Evolutionary conservation across 139 green algal species (phyloP), one percentile per base, ranked within the genome.

Genomic region (Chlamydomonas asymmetrica): DNA sequence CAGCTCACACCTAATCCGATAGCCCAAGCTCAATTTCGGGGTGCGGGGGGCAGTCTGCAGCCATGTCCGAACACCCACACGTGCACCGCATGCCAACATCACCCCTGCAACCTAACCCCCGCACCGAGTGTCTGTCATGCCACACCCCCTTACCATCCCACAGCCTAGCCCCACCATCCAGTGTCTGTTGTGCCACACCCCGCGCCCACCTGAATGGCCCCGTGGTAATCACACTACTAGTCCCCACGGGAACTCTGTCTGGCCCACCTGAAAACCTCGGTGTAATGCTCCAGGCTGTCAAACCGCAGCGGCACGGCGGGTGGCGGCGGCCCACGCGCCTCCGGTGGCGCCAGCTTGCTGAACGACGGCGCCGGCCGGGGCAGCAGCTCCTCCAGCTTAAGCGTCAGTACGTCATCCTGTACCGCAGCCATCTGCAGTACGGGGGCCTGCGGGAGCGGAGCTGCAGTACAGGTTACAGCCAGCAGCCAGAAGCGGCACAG

Each of bases 361-460:
- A 27, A 27, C 35, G 67, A 29, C 31, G 29, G n/a, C n/a, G 29
- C 38, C 38, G 37, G 38, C 20, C 62, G 38, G 29, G 62, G 66
- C 45, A 75, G 69, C 54, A 75, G 69, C 37, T 34, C 69, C 3
- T 66, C 69, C 38, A 68, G 27, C 27, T 35, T 2, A 31, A 68
- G 56, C 20, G 60, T 56, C 37, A 76, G 34, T 1, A 68, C 13
- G 52, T 13, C 70, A 40, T 76, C 39, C 39, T 57, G 70, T 18
- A 68, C 57, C 1, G 67, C 57, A 32, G 23, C 32, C 70, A 76
- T 76, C 56, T 49, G 31, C 40, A 76, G 56, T 32, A 76, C 70
- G 7, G 40, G 40, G 22, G 48, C 8, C 39, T 68, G 70, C 39
- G 70, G 70, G 31, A 57, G 70, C 56, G 63, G 70, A 25, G 70